Conservation (phyloP, 305 asterid genomes). For the Fraxinus baroniana region DNA sequence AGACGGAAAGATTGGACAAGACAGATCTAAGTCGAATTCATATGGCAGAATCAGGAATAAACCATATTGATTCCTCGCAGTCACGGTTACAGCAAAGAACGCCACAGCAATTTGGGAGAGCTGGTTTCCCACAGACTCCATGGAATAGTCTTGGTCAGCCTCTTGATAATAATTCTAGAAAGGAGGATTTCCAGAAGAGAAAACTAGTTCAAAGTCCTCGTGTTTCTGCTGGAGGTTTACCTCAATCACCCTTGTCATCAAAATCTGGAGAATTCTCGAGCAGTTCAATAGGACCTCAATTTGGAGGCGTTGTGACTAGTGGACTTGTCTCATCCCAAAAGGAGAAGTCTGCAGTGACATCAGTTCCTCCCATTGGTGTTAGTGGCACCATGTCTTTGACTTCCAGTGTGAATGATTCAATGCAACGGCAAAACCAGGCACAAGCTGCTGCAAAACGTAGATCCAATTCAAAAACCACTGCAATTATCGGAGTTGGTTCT, state of each 20-base stretch:
- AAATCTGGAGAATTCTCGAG: conserved; percentile 95
- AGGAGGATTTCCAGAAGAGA: conserved; percentile 81
- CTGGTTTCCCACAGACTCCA: conserved; percentile 62
- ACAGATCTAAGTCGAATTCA: conserved; percentile 52
- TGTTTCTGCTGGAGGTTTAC: conserved; percentile 84
- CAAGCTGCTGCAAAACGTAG: conserved; percentile 76
- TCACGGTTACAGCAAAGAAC: conserved; percentile 69
- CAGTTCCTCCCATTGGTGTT: conserved; percentile 57
- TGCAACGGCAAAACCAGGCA: conserved; percentile 76
- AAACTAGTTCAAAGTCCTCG: conserved; percentile 86
- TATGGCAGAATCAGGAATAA: conserved; percentile 55
- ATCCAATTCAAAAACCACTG: conserved; percentile 67
- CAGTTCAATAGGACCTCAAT: conserved; percentile 86
- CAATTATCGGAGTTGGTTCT: conserved; percentile 82
- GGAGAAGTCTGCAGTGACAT: conserved; percentile 74
- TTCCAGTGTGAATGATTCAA: conserved; percentile 66
- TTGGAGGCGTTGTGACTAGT: conserved; percentile 69
- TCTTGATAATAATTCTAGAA: conserved; percentile 63
- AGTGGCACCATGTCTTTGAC: conserved; percentile 62
- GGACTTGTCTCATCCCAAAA: conserved; percentile 66
- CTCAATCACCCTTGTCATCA: conserved; percentile 95
- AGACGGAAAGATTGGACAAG: conserved; percentile 68
- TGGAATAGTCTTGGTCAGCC: conserved; percentile 80
- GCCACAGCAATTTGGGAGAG: conserved; percentile 61
- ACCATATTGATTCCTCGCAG: conserved; percentile 44